A percentile compares a stretch with the other conserved stretches of the same genome.
Conservation (phyloP, 495 filamentous ascomycete species). For the Penicillium cataractarum region DNA sequence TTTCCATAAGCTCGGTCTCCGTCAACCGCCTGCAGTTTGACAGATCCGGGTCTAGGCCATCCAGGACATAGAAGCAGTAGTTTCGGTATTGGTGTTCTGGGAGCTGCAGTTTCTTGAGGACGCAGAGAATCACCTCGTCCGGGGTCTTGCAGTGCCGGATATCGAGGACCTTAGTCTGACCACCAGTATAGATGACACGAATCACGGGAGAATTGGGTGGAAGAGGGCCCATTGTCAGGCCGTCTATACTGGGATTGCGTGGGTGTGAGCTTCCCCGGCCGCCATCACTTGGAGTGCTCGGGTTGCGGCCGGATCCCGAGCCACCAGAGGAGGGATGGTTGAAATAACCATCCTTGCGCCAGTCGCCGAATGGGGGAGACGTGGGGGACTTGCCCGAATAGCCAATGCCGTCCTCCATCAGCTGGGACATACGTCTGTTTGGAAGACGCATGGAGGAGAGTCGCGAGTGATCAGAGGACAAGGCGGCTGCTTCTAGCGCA, state of each 20-base stretch:
- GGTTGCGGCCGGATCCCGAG: slow-evolving; percentile 49
- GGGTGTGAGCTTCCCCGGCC: slow-evolving; percentile 45
- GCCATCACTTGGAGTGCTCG: slow-evolving; percentile 49
- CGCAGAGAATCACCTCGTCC: slow-evolving; percentile 86
- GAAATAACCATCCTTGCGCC: slow-evolving; percentile 58
- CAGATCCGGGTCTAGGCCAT: slow-evolving; percentile 80
- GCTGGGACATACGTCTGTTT: slow-evolving; percentile 75
- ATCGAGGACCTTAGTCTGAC: slow-evolving; percentile 88
- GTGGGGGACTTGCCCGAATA: slow-evolving; percentile 58
- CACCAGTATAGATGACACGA: slow-evolving; percentile 86
- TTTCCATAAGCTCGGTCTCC: slow-evolving; percentile 83
- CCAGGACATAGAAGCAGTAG: slow-evolving; percentile 81
- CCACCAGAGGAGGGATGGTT: slow-evolving; percentile 51
- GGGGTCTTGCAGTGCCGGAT: slow-evolving; percentile 86
- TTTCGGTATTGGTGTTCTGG: slow-evolving; percentile 77
- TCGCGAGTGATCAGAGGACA: slow-evolving; percentile 70
- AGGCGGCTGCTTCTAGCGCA: slow-evolving; percentile 48
- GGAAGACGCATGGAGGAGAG: slow-evolving; percentile 57
- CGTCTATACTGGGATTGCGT: slow-evolving; percentile 76
- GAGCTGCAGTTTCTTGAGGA: slow-evolving; percentile 77
- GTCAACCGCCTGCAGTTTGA: slow-evolving; percentile 74
- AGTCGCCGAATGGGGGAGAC: slow-evolving; percentile 66
- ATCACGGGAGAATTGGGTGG: slow-evolving; percentile 82
- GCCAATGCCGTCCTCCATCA: slow-evolving; percentile 50
- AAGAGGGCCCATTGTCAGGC: slow-evolving; percentile 76